These are phyloP conservation scores for Globisporangium echinulatum DNA, from an alignment of 352 stramenopile genomes.

Conservation along the genomic window DNA sequence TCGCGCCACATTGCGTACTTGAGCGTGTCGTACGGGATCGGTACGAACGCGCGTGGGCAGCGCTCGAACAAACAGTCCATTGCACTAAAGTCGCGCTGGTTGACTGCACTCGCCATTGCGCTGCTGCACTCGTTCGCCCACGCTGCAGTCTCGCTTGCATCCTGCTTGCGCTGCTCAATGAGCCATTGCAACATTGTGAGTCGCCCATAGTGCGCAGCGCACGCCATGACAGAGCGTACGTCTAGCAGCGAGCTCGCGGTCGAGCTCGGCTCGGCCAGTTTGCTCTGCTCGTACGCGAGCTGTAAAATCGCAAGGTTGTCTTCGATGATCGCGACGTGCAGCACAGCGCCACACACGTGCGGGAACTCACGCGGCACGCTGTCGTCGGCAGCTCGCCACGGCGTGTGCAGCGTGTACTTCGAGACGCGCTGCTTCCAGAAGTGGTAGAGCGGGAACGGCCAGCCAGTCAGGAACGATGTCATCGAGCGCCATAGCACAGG, in stretches of 20 bases:
- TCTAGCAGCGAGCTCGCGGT: neutral
- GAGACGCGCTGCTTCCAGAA: neutral
- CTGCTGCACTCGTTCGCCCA: neutral
- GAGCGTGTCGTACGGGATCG: neutral
- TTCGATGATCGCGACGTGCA: conserved; percentile 1
- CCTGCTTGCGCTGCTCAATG: neutral
- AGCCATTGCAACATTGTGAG: neutral
- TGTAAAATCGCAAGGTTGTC: conserved; percentile 1
- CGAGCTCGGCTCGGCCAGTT: neutral
- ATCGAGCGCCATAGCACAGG: conserved; percentile 1
- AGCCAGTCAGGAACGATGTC: neutral
- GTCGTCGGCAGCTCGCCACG: neutral
- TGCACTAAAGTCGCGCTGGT: neutral
- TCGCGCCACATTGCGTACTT: neutral
- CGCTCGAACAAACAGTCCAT: neutral
- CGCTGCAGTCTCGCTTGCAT: neutral
- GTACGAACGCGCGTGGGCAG: neutral
- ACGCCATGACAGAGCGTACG: neutral
- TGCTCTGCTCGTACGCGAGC: neutral
- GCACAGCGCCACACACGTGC: neutral
- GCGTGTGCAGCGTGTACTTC: neutral
- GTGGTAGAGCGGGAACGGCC: conserved; percentile 1
- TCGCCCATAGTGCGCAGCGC: neutral
- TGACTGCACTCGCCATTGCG: neutral
- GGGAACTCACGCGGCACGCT: neutral